Conservation (phyloP, 805 yeast genomes). For the Saccharomycopsis schoenii region DNA sequence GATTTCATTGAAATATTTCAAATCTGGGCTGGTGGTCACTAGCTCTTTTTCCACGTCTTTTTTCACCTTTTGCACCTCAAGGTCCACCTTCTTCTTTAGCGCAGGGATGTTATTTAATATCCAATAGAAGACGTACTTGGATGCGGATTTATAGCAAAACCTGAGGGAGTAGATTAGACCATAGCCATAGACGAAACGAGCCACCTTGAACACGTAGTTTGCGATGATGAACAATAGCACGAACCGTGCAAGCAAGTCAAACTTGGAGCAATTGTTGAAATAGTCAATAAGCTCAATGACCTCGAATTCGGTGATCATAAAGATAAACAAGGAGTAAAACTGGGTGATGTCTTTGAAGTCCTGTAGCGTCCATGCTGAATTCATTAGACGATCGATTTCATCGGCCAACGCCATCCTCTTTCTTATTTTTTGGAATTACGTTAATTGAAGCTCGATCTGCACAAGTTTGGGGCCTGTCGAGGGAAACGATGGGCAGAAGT, state of each 20-base stretch:
- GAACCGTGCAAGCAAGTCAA: slow-evolving; percentile 4
- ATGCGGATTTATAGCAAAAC: slow-evolving; percentile 17
- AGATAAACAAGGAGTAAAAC: background rate
- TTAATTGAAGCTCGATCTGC: too few relatives aligned
- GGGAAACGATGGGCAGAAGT: too few relatives aligned
- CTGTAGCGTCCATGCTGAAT: background rate
- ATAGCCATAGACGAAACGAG: slow-evolving; percentile 22
- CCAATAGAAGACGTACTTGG: slow-evolving; percentile 24
- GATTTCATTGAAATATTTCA: slow-evolving; percentile 36
- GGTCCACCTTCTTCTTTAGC: slow-evolving; percentile 44
- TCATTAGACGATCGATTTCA: background rate
- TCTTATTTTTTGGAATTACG: background rate
- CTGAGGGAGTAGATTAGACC: slow-evolving; percentile 12
- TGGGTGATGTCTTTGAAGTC: slow-evolving; percentile 4
- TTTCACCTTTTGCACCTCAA: slow-evolving; percentile 43
- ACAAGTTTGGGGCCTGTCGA: too few relatives aligned
- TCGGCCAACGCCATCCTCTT: background rate
- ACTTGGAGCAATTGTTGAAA: slow-evolving; percentile 1
- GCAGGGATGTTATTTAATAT: slow-evolving; percentile 39
- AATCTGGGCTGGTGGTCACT: slow-evolving; percentile 40
- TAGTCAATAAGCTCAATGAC: slow-evolving; percentile 4
- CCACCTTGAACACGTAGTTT: background rate
- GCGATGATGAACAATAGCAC: slow-evolving; percentile 8
- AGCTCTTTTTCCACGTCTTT: slow-evolving; percentile 45
- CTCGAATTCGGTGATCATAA: background rate